phyloP scores from a whole-genome alignment of 768 basidiomycete genomes.

The Russula foetens region DNA sequence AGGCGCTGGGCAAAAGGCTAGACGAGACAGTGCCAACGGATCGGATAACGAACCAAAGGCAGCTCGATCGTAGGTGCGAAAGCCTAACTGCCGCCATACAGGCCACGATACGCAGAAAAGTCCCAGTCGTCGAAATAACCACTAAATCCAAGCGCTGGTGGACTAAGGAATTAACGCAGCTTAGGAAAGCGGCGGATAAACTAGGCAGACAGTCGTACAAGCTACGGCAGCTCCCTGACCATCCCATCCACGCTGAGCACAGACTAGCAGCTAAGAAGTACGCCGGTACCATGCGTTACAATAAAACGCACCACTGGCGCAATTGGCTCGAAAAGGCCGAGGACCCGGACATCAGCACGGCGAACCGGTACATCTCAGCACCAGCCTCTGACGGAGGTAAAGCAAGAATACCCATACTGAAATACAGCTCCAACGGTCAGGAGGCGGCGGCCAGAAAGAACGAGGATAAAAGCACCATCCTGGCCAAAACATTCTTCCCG shows the following conservation, averaged over 20 bases:
- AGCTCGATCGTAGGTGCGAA: neutral
- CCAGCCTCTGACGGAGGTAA: slow-evolving; percentile 11
- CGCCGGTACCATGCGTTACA: slow-evolving; percentile 8
- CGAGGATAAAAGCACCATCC: slow-evolving; percentile 15
- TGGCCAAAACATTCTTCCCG: slow-evolving; percentile 27
- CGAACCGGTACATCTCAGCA: slow-evolving; percentile 4
- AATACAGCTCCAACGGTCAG: too few relatives aligned
- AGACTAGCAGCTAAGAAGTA: slow-evolving; percentile 1
- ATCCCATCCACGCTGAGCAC: slow-evolving; percentile 1
- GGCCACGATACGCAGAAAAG: neutral
- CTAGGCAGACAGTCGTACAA: neutral
- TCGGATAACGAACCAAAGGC: neutral
- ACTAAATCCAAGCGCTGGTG: neutral
- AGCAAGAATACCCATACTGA: slow-evolving; percentile 20
- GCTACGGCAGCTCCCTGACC: neutral
- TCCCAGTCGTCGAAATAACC: neutral
- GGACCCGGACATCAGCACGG: slow-evolving; percentile 20
- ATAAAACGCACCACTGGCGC: slow-evolving; percentile 24
- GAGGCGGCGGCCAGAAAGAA: neutral
- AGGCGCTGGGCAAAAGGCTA: neutral
- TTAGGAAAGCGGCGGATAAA: neutral
- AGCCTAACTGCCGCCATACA: neutral
- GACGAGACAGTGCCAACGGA: neutral
- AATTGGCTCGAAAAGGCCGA: slow-evolving; percentile 21
- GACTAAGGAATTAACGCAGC: neutral